phyloP scores from a whole-genome alignment of 2,329 filamentous ascomycete species.

The Nothophaeocryptopus gaeumannii region DNA sequence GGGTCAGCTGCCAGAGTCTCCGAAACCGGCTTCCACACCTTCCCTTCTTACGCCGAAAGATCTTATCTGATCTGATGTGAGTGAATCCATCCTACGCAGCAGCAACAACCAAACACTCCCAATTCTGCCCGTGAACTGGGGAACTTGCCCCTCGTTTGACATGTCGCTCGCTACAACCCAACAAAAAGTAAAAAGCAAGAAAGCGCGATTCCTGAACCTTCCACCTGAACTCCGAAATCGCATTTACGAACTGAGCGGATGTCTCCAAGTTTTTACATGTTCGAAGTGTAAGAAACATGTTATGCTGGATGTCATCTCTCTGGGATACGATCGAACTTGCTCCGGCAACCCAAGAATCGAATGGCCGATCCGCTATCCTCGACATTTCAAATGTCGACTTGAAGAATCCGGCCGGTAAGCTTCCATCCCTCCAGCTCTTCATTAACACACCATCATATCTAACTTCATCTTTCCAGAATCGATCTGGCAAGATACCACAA shows the following conservation, averaged over 20 bases:
- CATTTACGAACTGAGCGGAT: conserved; percentile 15
- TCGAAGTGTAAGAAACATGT: conserved; percentile 9
- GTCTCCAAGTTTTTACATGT: conserved; percentile 11
- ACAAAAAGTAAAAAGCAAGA: no score
- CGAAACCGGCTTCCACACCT: no score
- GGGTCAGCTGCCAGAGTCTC: no score
- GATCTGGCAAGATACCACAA: conserved; percentile 8
- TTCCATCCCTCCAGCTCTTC: no score
- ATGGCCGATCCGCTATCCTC: conserved; percentile 7
- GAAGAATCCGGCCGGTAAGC: background rate
- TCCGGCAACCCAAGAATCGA: conserved; percentile 5
- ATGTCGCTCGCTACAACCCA: no score
- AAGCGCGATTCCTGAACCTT: conserved; percentile 10
- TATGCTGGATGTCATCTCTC: background rate
- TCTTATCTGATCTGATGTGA: no score
- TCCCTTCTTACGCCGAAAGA: no score
- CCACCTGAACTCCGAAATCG: conserved; percentile 18
- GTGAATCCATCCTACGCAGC: no score
- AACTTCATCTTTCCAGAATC: background rate
- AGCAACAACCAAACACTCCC: no score
- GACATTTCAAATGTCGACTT: conserved; percentile 10
- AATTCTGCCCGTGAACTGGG: no score
- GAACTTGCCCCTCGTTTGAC: no score
- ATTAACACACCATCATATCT: background rate
- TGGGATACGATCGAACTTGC: conserved; percentile 5